A percentile compares a stretch with the other conserved stretches of the same genome.
phyloP scores from a whole-genome alignment of 352 stramenopile genomes.

The Phytophthora gonapodyides region DNA sequence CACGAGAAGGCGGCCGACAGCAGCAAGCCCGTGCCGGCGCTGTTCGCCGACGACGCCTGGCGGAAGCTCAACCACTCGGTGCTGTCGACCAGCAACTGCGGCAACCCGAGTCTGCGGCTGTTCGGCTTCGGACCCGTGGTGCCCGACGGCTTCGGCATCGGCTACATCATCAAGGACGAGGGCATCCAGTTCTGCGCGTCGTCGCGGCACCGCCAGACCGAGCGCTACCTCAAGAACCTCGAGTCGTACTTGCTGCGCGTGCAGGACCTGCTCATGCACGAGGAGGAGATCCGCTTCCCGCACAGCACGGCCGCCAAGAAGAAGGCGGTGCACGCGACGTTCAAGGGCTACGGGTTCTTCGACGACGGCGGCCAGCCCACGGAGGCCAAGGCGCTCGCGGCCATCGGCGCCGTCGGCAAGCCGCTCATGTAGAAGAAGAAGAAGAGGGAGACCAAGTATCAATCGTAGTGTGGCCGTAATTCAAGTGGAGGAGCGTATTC shows the following conservation, averaged over 20 bases:
- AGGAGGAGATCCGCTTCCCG: constrained; percentile 79
- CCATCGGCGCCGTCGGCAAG: constrained; percentile 41
- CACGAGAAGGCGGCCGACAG: constrained; percentile 46
- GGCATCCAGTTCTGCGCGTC: constrained; percentile 89
- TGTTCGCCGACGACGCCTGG: constrained; percentile 92
- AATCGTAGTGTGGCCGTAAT: constrained; percentile 8
- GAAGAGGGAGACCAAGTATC: constrained; percentile 1
- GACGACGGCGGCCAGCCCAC: constrained; percentile 53
- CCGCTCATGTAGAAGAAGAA: constrained; percentile 31
- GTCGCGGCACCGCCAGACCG: constrained; percentile 82
- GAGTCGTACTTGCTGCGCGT: constrained; percentile 80
- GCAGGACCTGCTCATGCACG: constrained; percentile 76
- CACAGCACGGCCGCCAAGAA: constrained; percentile 60
- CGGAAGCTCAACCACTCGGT: constrained; percentile 94
- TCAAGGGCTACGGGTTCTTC: constrained; percentile 86
- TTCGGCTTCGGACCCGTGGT: constrained; percentile 96
- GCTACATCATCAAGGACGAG: constrained; percentile 98
- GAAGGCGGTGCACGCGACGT: constrained; percentile 47
- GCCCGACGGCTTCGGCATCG: constrained; percentile 95
- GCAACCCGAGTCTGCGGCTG: constrained; percentile 93
- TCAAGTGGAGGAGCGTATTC: constrained; percentile 25
- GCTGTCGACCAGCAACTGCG: constrained; percentile 96
- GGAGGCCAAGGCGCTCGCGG: constrained; percentile 36
- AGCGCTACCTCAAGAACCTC: constrained; percentile 85
- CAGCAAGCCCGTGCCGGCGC: constrained; percentile 50